These are phyloP conservation scores for Glycyrrhiza uralensis DNA, from an alignment of 306 rosid species.

Conservation along the genomic window DNA sequence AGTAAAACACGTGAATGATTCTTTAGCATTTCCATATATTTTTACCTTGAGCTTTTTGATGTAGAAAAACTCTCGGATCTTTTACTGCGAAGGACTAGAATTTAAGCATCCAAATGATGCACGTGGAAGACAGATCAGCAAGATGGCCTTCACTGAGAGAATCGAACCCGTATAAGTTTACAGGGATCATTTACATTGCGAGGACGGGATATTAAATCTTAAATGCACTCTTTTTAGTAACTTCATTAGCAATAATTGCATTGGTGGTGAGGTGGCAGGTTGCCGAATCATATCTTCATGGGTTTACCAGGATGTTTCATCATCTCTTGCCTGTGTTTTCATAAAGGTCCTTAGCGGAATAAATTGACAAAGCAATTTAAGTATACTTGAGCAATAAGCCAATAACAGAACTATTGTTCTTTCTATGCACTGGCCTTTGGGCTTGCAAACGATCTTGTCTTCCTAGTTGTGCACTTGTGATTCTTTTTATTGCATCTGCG, in stretches of 20 bases:
- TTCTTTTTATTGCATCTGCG: background rate
- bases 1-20: background rate
- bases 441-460: background rate
- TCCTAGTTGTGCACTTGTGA: background rate
- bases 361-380: constrained; percentile 7
- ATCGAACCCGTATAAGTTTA: background rate
- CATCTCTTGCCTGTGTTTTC: background rate
- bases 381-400: background rate
- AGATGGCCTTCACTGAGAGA: background rate
- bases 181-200: background rate
- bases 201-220: background rate
- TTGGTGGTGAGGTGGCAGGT: background rate
- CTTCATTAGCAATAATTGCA: constrained; percentile 23
- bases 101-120: constrained; percentile 27
- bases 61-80: constrained; percentile 39
- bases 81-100: constrained; percentile 25
- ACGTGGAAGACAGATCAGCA: constrained; percentile 12
- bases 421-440: background rate
- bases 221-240: constrained; percentile 7
- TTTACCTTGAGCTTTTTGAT: constrained; percentile 20
- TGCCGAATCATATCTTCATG: background rate
- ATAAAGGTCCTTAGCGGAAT: constrained; percentile 19
- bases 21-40: background rate
- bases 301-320: background rate
- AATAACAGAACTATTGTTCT: background rate